Conservation (phyloP, 2,329 filamentous ascomycete species). For the Boeremia lycopersici region DNA sequence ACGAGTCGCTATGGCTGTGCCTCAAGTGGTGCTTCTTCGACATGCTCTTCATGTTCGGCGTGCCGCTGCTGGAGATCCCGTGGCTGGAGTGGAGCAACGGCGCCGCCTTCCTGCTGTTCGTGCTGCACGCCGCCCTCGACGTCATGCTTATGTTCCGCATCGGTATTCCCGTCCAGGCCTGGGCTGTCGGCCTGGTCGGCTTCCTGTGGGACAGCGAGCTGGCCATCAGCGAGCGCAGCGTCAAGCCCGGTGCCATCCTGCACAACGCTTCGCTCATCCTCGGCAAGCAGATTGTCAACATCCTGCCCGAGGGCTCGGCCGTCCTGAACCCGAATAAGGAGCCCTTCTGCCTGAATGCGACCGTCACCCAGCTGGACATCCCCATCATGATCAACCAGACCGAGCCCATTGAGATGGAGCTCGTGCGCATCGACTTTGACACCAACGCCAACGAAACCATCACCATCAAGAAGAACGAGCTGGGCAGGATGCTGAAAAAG, state of each 20-base stretch:
- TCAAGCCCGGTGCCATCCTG: conserved; percentile 84
- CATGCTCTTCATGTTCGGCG: conserved; percentile 81
- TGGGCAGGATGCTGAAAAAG: conserved; percentile 75
- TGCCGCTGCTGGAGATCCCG: conserved; percentile 88
- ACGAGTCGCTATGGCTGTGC: conserved; percentile 87
- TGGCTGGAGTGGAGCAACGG: conserved; percentile 92
- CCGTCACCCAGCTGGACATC: conserved; percentile 66
- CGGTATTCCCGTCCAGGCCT: conserved; percentile 75
- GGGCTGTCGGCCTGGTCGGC: conserved; percentile 74
- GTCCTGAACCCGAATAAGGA: conserved; percentile 80
- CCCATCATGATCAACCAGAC: conserved; percentile 96
- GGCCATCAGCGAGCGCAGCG: conserved; percentile 89
- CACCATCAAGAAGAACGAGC: conserved; percentile 73
- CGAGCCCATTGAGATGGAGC: conserved; percentile 82
- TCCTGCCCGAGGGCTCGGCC: conserved; percentile 92
- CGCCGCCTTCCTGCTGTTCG: conserved; percentile 72
- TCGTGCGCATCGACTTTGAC: conserved; percentile 85
- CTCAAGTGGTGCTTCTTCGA: conserved; percentile 93
- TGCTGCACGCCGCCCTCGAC: conserved; percentile 74
- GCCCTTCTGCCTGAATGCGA: conserved; percentile 79
- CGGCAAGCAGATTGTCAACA: conserved; percentile 96
- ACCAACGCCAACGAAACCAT: conserved; percentile 81
- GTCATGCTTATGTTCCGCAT: conserved; percentile 93
- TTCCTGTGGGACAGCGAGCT: conserved; percentile 91
- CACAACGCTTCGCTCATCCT: conserved; percentile 93